Conservation (phyloP, 139 green algal species). For the Asterochloris erici region DNA sequence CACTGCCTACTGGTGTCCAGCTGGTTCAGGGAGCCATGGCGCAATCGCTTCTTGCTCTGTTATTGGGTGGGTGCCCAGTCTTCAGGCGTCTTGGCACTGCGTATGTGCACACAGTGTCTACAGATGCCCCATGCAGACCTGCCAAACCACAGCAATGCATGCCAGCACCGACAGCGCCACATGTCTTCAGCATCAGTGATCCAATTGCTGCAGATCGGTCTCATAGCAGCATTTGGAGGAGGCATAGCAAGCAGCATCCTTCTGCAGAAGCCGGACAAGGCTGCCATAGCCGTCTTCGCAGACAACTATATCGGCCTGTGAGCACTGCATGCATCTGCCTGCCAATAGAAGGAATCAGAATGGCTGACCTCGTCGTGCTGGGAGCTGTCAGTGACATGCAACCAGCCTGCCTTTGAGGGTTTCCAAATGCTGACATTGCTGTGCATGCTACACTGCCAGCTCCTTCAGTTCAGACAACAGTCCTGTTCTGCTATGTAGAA, state of each 20-base stretch:
- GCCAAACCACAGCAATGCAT: background rate
- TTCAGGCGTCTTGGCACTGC: background rate
- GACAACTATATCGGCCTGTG: constrained; percentile 30
- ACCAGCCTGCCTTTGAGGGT: too few relatives aligned
- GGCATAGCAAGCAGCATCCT: constrained; percentile 36
- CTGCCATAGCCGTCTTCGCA: constrained; percentile 32
- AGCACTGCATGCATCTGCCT: background rate
- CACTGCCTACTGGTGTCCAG: constrained; percentile 21
- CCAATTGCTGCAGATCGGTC: constrained; percentile 22
- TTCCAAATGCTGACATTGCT: too few relatives aligned
- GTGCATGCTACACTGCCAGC: too few relatives aligned
- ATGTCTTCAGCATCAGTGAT: background rate
- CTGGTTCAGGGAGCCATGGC: constrained; percentile 9
- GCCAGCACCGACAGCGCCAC: background rate
- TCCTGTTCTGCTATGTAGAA: constrained; percentile 6
- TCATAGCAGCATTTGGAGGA: constrained; percentile 41
- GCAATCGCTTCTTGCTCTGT: constrained; percentile 21
- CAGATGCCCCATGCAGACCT: background rate
- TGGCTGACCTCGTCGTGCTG: too few relatives aligned
- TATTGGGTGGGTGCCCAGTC: constrained; percentile 19
- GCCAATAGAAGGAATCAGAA: too few relatives aligned
- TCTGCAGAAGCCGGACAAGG: constrained; percentile 32
- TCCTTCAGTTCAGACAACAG: too few relatives aligned
- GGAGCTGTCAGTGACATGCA: too few relatives aligned
- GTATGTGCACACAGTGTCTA: background rate